Evolutionary conservation across 108 stramenopile genomes (phyloP).

Genomic region (Pseudonitzschia delicatissima): DNA sequence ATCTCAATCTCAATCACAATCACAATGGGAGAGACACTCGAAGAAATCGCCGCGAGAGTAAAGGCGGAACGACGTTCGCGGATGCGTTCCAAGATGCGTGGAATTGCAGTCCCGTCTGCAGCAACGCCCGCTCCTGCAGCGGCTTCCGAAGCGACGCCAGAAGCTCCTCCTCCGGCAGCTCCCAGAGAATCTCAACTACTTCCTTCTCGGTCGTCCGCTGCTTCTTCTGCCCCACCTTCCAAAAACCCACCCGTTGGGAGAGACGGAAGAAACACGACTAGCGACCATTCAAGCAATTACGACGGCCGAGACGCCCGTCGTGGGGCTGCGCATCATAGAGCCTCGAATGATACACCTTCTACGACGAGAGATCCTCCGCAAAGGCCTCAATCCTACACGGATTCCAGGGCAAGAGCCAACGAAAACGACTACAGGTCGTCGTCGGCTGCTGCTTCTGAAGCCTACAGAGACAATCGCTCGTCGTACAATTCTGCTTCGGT

Average conservation of each 20-base stretch:
- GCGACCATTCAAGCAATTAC: too few relatives aligned
- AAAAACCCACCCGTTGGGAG: too few relatives aligned
- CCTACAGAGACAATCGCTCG: neutral
- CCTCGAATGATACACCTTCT: neutral
- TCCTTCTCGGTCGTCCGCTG: too few relatives aligned
- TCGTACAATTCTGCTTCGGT: neutral
- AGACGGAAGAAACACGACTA: too few relatives aligned
- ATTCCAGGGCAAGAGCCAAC: neutral
- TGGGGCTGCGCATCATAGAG: too few relatives aligned
- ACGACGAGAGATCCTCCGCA: neutral
- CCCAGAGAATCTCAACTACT: too few relatives aligned
- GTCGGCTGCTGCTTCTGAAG: too few relatives aligned
- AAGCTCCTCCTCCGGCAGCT: neutral
- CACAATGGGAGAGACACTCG: constrained; percentile 2
- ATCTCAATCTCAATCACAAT: too few relatives aligned
- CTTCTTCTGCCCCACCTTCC: too few relatives aligned
- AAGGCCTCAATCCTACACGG: too few relatives aligned
- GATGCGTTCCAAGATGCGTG: constrained; percentile 10
- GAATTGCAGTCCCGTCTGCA: neutral
- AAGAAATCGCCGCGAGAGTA: constrained; percentile 2
- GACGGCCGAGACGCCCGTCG: too few relatives aligned
- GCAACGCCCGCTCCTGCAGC: neutral
- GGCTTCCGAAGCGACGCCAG: too few relatives aligned
- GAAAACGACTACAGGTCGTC: neutral
- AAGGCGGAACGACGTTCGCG: constrained; percentile 1